Percentiles rank a stretch among this genome's conserved stretches.
phyloP scores from a whole-genome alignment of 441 rosid species.

The Gossypium gossypioides region DNA sequence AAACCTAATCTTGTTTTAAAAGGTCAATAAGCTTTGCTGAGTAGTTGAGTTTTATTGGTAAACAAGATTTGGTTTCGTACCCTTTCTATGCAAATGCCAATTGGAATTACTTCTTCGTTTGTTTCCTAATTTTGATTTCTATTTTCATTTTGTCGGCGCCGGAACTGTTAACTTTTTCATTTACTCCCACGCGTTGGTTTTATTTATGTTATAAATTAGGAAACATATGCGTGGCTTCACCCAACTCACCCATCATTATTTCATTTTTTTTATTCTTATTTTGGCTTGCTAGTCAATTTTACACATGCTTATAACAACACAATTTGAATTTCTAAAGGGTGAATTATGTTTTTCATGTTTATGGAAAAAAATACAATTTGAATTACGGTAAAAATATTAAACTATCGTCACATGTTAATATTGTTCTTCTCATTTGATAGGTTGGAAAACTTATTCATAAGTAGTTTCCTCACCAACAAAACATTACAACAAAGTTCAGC shows the following conservation, averaged over 20 bases:
- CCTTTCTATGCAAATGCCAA: background rate
- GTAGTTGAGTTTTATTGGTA: background rate
- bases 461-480: no score
- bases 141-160: slow-evolving; percentile 30
- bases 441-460: no score
- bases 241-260: background rate
- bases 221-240: background rate
- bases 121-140: background rate
- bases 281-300: background rate
- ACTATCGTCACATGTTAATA: no score
- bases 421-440: no score
- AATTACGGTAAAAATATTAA: no score
- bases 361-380: no score
- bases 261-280: background rate
- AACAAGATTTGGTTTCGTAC: background rate
- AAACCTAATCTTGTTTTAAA: background rate
- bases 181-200: background rate
- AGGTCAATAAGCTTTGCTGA: background rate
- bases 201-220: slow-evolving; percentile 15
- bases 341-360: background rate
- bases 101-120: background rate
- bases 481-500: no score
- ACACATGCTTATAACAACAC: background rate
- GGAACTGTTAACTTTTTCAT: slow-evolving; percentile 17
- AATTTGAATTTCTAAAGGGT: background rate